phyloP scores from a whole-genome alignment of 805 yeast species.

The Alloascoidea africana region DNA sequence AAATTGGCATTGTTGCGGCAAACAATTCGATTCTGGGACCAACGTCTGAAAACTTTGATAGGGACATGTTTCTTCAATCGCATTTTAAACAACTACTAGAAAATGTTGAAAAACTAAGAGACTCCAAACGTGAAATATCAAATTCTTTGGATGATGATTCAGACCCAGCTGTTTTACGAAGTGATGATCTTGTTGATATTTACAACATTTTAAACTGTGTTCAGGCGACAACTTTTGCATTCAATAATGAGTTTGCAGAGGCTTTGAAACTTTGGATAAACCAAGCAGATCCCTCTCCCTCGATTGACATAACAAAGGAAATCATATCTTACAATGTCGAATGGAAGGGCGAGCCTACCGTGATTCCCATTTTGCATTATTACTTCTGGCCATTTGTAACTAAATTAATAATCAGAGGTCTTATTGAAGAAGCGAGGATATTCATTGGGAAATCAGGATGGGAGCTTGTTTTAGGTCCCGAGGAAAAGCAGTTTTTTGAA shows the following conservation, averaged over 20 bases:
- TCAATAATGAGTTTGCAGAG: conserved; percentile 8
- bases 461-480: conserved; percentile 7
- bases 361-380: conserved; percentile 8
- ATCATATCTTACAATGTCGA: conserved; percentile 6
- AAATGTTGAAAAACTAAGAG: conserved; percentile 4
- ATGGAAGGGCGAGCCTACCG: conserved; percentile 4
- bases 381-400: conserved; percentile 12
- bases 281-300: conserved; percentile 10
- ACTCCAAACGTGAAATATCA: conserved; percentile 2
- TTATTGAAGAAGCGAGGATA: conserved; percentile 9
- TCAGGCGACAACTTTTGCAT: conserved; percentile 10
- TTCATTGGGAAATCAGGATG: conserved; percentile 9
- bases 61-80: background rate
- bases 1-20: background rate
- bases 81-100: background rate
- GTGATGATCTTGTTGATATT: conserved; percentile 9
- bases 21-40: background rate
- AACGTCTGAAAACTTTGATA: background rate
- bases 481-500: conserved; percentile 5
- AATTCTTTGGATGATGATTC: conserved; percentile 4
- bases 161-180: conserved; percentile 2
- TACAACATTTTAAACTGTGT: conserved; percentile 10
- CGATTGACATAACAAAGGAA: conserved; percentile 9
- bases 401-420: conserved; percentile 9
- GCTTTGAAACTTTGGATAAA: conserved; percentile 16